These are phyloP conservation scores for Phytophthora constricta DNA, from an alignment of 352 stramenopile species.

Conservation along the genomic window DNA sequence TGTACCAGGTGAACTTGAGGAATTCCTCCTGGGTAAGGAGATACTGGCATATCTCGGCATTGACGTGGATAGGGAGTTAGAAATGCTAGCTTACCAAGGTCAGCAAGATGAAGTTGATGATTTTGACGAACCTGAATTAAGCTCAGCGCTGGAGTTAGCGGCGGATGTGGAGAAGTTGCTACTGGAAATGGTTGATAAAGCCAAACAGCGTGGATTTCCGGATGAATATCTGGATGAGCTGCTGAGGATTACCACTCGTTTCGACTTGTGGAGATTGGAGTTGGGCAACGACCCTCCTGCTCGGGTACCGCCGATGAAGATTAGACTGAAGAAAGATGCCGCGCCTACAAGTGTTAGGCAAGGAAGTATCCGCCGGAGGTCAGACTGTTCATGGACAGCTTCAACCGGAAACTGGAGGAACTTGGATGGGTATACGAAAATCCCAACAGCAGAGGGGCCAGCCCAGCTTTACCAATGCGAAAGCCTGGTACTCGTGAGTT, in stretches of 20 bases:
- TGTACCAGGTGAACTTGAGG: slow-evolving; percentile 4
- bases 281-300: slow-evolving; percentile 5
- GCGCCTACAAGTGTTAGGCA: no score
- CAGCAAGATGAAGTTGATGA: slow-evolving; percentile 12
- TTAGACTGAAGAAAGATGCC: slow-evolving; percentile 3
- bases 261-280: not conserved
- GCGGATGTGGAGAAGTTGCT: not conserved
- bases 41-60: slow-evolving; percentile 3
- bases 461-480: not conserved
- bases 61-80: slow-evolving; percentile 5
- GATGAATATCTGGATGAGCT: slow-evolving; percentile 5
- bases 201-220: slow-evolving; percentile 3
- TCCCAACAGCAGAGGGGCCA: not conserved
- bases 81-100: slow-evolving; percentile 10
- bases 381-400: no score
- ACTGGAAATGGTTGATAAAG: not conserved
- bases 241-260: not conserved
- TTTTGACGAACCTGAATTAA: slow-evolving; percentile 6
- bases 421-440: slow-evolving; percentile 6
- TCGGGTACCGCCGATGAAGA: not conserved
- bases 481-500: slow-evolving; percentile 5
- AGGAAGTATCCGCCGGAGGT: not conserved
- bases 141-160: not conserved
- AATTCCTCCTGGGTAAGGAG: slow-evolving; percentile 18
- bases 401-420: no score